Evolutionary conservation across 2,329 filamentous ascomycete genomes (phyloP), one percentile per base, ranked within the genome.

Genomic region (Pochonia chlamydosporia): DNA sequence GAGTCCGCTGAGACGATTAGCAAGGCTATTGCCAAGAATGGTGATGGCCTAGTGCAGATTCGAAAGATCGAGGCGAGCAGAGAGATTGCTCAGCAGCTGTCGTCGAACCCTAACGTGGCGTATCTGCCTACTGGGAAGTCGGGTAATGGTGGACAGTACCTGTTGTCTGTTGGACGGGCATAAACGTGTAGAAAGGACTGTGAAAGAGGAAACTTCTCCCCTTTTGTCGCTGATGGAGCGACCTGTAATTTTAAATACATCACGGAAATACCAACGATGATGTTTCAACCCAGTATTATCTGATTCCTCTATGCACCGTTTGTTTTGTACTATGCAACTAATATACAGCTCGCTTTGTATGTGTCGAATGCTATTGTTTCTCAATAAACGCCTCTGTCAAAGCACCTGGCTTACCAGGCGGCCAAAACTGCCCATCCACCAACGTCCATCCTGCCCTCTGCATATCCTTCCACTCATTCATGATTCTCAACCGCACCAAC

Each of bases 1-100:
- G 92, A 97, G 79, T 89, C 86, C 61, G 93, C 93, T 42, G 93
- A 99, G 47, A 95, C 90, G 54, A 97, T 99, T 67, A 86, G 82
- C 71, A 93, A 85, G 74, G 92, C 92, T 18, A 91, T 99, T 58
- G 84, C 89, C 57, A 96, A 95, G 82, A 81, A 82, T 49, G 93
- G 93, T 56, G 92, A 96, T 68, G 93, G 93, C 37, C 76, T 99
- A 60, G 87, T 99, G 56, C 84, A 93, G 81, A 97, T 99, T 69
- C 79, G 93, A 76, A 86, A 92, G 75, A 96, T 99, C 62, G 93
- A 99, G 76, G 95, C 93, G 13, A 91, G 89, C 65, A 89, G 85
- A 68, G 95, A 99, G 61, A 96, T 99, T 70, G 93, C 93, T 9
- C 82, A 90, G 70, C 92, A 91, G 56, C 72, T 99, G 62, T 82